Conservation (phyloP, 202 grass and related monocot genomes). For the Schoenoplectus tabernaemontani region DNA sequence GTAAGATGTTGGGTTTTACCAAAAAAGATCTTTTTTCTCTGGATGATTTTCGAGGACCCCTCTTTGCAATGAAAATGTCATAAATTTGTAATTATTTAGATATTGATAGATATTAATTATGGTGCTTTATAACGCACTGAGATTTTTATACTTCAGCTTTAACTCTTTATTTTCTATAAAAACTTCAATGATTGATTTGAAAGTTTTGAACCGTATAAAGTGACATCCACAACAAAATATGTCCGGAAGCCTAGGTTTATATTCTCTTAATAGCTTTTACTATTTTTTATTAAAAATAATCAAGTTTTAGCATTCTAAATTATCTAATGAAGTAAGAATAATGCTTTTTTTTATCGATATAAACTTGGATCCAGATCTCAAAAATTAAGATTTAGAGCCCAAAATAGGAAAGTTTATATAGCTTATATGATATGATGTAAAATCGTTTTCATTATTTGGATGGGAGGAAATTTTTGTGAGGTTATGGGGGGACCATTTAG, state of each 20-base stretch:
- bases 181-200: neutral
- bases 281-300: neutral
- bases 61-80: too few relatives aligned
- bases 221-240: neutral
- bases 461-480: neutral
- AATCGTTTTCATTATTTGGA: neutral
- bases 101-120: neutral
- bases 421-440: neutral
- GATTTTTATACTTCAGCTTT: neutral
- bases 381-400: neutral
- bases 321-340: neutral
- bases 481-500: neutral
- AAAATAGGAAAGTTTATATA: neutral
- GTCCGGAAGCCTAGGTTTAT: neutral
- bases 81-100: neutral
- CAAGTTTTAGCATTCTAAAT: neutral
- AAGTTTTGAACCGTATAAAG: neutral
- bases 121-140: neutral
- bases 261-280: neutral
- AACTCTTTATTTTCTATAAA: neutral
- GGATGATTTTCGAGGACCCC: neutral
- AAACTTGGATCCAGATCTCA: neutral
- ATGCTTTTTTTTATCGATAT: neutral
- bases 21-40: neutral
- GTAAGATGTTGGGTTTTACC: neutral